These are phyloP conservation scores for Cladorrhinum sp. DNA, from an alignment of 2,329 filamentous ascomycete genomes.

Conservation along the genomic window DNA sequence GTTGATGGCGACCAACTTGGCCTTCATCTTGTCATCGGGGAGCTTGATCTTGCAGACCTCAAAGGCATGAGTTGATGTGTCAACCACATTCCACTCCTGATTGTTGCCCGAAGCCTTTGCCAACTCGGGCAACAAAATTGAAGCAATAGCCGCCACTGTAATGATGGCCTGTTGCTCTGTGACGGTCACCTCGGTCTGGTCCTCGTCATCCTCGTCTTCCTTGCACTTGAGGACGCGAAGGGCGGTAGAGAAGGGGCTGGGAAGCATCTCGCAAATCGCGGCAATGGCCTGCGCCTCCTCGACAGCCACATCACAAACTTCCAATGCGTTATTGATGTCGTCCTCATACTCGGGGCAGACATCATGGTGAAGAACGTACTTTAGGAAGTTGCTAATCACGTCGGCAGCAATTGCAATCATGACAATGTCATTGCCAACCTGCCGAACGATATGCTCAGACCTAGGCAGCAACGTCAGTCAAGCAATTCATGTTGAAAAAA, in stretches of 20 bases:
- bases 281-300: conserved; percentile 63
- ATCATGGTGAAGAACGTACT: conserved; percentile 79
- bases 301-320: conserved; percentile 64
- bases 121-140: conserved; percentile 32
- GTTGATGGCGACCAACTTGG: conserved; percentile 45
- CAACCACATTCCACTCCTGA: conserved; percentile 39
- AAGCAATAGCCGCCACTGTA: conserved; percentile 45
- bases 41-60: conserved; percentile 55
- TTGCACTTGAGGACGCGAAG: conserved; percentile 64
- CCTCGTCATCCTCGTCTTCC: conserved; percentile 28
- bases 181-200: conserved; percentile 26
- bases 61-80: conserved; percentile 51
- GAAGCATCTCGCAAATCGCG: conserved; percentile 53
- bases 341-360: conserved; percentile 78
- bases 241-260: conserved; percentile 78
- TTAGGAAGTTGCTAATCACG: conserved; percentile 81
- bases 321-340: conserved; percentile 64
- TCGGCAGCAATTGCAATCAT: conserved; percentile 59
- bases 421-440: conserved; percentile 53
- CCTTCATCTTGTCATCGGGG: conserved; percentile 40
- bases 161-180: conserved; percentile 42
- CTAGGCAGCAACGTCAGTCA: conserved; percentile 33
- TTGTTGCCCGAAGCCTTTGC: conserved; percentile 26
- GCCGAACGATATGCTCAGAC: conserved; percentile 54
- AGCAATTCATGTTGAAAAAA: neutral